Conservation (phyloP, 345 rosid genomes). For the Pugionium cornutum region DNA sequence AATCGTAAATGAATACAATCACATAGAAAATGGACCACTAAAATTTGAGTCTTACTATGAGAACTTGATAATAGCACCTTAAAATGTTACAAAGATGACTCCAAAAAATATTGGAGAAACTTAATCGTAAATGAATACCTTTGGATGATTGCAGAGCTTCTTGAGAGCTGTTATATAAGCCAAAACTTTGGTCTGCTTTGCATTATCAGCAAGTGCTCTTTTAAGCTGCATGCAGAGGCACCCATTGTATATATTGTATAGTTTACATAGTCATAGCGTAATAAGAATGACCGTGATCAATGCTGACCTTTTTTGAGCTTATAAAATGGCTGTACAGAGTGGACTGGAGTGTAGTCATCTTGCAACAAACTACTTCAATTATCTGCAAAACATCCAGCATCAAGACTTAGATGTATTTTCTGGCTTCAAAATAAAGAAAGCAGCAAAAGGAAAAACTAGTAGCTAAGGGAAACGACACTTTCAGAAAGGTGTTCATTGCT, state of each 20-base stretch:
- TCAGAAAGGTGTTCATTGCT: conserved; percentile 20
- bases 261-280: conserved; percentile 6
- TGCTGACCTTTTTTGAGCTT: conserved; percentile 88
- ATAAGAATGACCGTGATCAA: conserved; percentile 29
- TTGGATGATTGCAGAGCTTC: conserved; percentile 99
- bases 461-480: conserved; percentile 19
- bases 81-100: conserved; percentile 25
- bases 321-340: conserved; percentile 86
- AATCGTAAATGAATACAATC: conserved; percentile 29
- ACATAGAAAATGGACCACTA: conserved; percentile 8
- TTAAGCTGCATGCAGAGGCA: conserved; percentile 62
- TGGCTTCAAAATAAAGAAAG: conserved; percentile 16
- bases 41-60: conserved; percentile 2
- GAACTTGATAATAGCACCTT: conserved; percentile 14
- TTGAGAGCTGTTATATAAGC: conserved; percentile 98
- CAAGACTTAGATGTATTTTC: conserved; percentile 28
- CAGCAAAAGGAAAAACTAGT: conserved; percentile 19
- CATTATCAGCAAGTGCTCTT: conserved; percentile 71
- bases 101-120: conserved; percentile 8
- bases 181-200: conserved; percentile 86
- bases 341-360: conserved; percentile 89
- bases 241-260: conserved; percentile 23
- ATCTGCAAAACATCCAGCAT: conserved; percentile 60
- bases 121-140: conserved; percentile 49
- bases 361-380: conserved; percentile 97